Percentiles rank a stretch among this genome's conserved stretches.
These are phyloP conservation scores for Polytolypa hystricis DNA, from an alignment of 2,329 filamentous ascomycete genomes.

Conservation along the genomic window DNA sequence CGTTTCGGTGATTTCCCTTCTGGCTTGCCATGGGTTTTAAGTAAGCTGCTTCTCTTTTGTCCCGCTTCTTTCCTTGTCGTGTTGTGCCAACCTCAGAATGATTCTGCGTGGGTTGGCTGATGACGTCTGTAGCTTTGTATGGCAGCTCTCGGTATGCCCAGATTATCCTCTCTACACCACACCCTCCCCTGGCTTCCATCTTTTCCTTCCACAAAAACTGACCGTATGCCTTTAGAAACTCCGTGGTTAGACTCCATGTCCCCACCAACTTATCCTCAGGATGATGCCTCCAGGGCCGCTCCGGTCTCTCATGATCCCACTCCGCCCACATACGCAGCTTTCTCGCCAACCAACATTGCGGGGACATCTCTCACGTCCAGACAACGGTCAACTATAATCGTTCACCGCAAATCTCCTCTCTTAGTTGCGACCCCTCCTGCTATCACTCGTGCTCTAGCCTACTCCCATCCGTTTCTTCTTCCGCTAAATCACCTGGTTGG, in stretches of 20 bases:
- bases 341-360: slow-evolving; percentile 72
- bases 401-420: slow-evolving; percentile 91
- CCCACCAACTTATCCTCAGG: slow-evolving; percentile 28
- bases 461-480: slow-evolving; percentile 87
- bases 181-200: neutral
- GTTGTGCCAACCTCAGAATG: slow-evolving; percentile 23
- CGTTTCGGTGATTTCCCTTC: no score
- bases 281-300: slow-evolving; percentile 26
- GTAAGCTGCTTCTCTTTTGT: no score
- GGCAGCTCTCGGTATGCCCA: slow-evolving; percentile 38
- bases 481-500: slow-evolving; percentile 79
- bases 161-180: slow-evolving; percentile 4
- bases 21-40: no score
- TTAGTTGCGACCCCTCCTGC: slow-evolving; percentile 88
- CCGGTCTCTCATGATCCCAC: slow-evolving; percentile 31
- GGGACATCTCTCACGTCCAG: slow-evolving; percentile 57
- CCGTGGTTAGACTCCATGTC: slow-evolving; percentile 47
- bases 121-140: slow-evolving; percentile 30
- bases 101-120: slow-evolving; percentile 19
- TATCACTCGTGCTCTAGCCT: slow-evolving; percentile 84
- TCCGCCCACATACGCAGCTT: slow-evolving; percentile 72
- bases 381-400: slow-evolving; percentile 80
- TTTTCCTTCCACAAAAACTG: slow-evolving; percentile 4
- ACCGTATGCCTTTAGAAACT: slow-evolving; percentile 28
- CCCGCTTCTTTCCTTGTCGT: no score